A percentile compares a stretch with the other conserved stretches of the same genome.
These are phyloP conservation scores for Antitrichia curtipendula DNA, from an alignment of 225 moss, liverwort and hornwort genomes.

Conservation along the genomic window DNA sequence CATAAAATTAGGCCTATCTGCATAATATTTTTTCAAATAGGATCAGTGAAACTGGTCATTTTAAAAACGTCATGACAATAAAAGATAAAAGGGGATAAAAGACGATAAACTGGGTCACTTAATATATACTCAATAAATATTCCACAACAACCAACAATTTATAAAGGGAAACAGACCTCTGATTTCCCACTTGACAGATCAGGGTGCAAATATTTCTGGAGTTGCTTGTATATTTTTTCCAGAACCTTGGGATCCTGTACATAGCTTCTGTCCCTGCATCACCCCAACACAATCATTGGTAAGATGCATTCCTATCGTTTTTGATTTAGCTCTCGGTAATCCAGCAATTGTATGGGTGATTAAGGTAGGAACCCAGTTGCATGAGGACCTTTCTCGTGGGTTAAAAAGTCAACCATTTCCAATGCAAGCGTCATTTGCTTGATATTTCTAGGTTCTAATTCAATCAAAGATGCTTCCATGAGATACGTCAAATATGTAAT, in stretches of 20 bases:
- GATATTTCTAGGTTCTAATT: neutral
- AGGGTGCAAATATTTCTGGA: slow-evolving; percentile 88
- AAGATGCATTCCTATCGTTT: neutral
- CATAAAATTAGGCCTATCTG: neutral
- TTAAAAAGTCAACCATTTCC: neutral
- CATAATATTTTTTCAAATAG: neutral
- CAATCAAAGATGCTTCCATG: neutral
- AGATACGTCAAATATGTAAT: neutral
- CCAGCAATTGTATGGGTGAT: neutral
- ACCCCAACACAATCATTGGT: neutral
- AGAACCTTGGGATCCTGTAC: slow-evolving; percentile 54
- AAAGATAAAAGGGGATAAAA: no score
- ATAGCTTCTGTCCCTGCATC: slow-evolving; percentile 53
- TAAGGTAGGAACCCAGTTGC: neutral
- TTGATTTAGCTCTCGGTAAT: neutral
- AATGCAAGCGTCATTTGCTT: neutral
- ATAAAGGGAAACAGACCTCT: slow-evolving; percentile 28
- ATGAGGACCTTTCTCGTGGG: neutral
- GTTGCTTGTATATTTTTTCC: slow-evolving; percentile 65
- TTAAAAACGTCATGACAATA: neutral
- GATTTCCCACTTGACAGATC: slow-evolving; percentile 75
- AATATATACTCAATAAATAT: neutral
- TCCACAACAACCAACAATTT: neutral
- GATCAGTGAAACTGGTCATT: neutral
- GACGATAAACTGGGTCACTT: neutral